Percentiles rank a stretch among this genome's conserved stretches.
Evolutionary conservation across 495 filamentous ascomycete species (phyloP).

Genomic region (Neurospora sublineolata): DNA sequence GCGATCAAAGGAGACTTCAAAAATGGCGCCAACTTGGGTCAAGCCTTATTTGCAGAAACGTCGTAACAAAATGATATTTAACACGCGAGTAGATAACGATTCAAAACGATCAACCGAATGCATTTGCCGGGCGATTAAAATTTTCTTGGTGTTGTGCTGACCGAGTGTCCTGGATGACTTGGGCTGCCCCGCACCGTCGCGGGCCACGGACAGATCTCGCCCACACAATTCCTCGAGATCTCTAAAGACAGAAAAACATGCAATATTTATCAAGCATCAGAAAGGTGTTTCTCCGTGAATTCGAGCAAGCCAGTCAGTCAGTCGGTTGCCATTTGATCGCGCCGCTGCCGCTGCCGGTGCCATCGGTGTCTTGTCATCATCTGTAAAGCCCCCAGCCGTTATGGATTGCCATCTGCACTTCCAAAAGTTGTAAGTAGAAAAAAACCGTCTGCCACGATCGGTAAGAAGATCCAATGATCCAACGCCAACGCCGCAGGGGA

Average conservation of each 20-base stretch:
- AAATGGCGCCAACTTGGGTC: not conserved
- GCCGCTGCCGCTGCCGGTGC: not conserved
- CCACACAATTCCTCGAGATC: not conserved
- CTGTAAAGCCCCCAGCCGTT: not conserved
- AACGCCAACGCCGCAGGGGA: not conserved
- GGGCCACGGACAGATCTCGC: not conserved
- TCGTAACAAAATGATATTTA: not conserved
- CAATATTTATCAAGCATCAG: not conserved
- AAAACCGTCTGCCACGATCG: not conserved
- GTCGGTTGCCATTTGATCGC: not conserved
- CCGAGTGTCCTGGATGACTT: not conserved
- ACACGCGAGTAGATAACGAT: fast-evolving
- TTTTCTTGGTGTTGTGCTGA: not conserved
- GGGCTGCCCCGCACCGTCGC: not conserved
- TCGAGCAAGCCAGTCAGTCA: not conserved
- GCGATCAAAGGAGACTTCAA: not conserved
- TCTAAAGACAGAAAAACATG: not conserved
- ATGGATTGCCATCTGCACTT: not conserved
- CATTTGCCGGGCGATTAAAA: not conserved
- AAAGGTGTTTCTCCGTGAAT: not conserved
- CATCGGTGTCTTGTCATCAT: not conserved
- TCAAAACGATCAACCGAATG: not conserved
- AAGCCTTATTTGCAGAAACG: not conserved
- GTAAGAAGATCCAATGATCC: not conserved
- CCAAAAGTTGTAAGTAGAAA: not conserved